Percentiles rank a stretch among this genome's conserved stretches.
Conservation (phyloP, 2,329 filamentous ascomycete species). For the Didymella sp. region DNA sequence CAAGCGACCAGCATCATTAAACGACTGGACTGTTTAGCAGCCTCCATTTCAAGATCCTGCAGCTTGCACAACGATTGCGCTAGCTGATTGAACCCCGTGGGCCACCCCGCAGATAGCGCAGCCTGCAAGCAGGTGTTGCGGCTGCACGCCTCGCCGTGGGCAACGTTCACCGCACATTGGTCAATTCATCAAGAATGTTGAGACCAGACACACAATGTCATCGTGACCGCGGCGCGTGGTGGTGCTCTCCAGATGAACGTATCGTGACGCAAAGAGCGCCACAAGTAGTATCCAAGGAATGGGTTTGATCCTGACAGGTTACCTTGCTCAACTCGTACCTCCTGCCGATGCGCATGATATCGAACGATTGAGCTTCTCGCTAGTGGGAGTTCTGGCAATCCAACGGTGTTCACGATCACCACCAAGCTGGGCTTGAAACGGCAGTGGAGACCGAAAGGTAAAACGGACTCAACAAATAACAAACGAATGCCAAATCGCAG, state of each 20-base stretch:
- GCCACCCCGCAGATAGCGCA: slow-evolving; percentile 26
- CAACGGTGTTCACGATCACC: slow-evolving; percentile 5
- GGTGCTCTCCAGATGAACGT: slow-evolving; percentile 7
- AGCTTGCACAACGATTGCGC: slow-evolving; percentile 11
- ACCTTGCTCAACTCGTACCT: slow-evolving; percentile 15
- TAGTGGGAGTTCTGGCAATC: slow-evolving; percentile 5
- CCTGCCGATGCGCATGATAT: slow-evolving; percentile 4
- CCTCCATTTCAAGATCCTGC: slow-evolving; percentile 11
- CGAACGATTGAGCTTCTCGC: slow-evolving; percentile 8
- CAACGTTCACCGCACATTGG: slow-evolving; percentile 23
- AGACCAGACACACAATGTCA: slow-evolving; percentile 13
- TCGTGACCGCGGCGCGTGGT: slow-evolving; percentile 17
- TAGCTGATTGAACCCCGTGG: slow-evolving; percentile 21
- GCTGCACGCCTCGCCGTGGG: slow-evolving; percentile 27
- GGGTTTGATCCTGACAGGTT: slow-evolving; percentile 18
- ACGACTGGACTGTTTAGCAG: not conserved
- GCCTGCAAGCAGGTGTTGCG: slow-evolving; percentile 16
- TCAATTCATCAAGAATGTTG: slow-evolving; percentile 14
- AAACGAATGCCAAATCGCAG: not conserved
- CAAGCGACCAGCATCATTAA: not conserved
- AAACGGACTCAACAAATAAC: slow-evolving; percentile 3
- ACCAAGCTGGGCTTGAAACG: slow-evolving; percentile 3
- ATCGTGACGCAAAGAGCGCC: slow-evolving; percentile 20
- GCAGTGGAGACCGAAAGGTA: not conserved
- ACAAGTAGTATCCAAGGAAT: slow-evolving; percentile 13